A percentile compares a stretch with the other conserved stretches of the same genome.
phyloP scores from a whole-genome alignment of 192 early-diverging fungal species.

The Kappamyces sp. region DNA sequence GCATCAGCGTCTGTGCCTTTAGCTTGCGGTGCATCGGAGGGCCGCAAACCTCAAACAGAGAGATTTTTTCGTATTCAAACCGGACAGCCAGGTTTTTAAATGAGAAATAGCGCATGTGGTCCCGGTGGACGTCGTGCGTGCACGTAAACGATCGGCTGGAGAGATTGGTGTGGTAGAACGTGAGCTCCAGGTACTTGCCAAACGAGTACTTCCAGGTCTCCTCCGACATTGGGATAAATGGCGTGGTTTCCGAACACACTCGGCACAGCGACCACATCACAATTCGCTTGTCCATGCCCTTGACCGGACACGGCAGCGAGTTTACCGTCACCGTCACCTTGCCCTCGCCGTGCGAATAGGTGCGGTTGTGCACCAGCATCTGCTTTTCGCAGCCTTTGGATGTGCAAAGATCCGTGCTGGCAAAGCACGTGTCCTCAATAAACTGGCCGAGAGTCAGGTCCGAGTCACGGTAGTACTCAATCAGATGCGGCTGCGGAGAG shows the following conservation, averaged over 20 bases:
- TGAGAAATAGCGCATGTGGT: slow-evolving; percentile 83
- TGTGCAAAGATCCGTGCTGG: slow-evolving; percentile 60
- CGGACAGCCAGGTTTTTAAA: slow-evolving; percentile 68
- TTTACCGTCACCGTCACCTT: slow-evolving; percentile 70
- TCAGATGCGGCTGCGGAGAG: slow-evolving; percentile 63
- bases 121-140: slow-evolving; percentile 71
- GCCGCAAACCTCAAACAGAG: slow-evolving; percentile 62
- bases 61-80: slow-evolving; percentile 72
- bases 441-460: slow-evolving; percentile 88
- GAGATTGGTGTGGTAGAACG: slow-evolving; percentile 73
- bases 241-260: slow-evolving; percentile 65
- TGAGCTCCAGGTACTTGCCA: slow-evolving; percentile 92
- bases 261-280: slow-evolving; percentile 86
- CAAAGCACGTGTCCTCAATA: slow-evolving; percentile 74
- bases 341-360: slow-evolving; percentile 80
- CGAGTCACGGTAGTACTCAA: slow-evolving; percentile 75
- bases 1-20: slow-evolving; percentile 39
- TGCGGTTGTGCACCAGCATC: slow-evolving; percentile 74
- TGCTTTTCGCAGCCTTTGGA: slow-evolving; percentile 69
- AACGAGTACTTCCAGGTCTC: slow-evolving; percentile 93
- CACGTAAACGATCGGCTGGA: slow-evolving; percentile 66
- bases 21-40: slow-evolving; percentile 65
- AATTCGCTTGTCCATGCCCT: slow-evolving; percentile 66
- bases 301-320: slow-evolving; percentile 46
- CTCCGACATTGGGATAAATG: slow-evolving; percentile 70